These are phyloP conservation scores for Colletotrichum orchidophilum DNA, from an alignment of 2,329 filamentous ascomycete genomes.

Conservation along the genomic window DNA sequence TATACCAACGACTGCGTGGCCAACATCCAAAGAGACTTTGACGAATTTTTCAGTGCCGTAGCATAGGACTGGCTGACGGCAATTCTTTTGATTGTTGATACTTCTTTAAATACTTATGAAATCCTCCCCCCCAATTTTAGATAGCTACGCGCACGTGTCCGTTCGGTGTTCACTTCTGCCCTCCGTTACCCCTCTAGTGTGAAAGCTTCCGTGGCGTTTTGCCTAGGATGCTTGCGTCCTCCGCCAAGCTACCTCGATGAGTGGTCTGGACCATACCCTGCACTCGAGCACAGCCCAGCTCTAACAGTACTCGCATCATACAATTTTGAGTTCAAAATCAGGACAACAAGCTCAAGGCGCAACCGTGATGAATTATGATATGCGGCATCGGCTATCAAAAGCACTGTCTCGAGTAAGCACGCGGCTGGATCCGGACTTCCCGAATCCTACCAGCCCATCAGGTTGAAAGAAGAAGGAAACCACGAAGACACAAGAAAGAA, in stretches of 20 bases:
- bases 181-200: slow-evolving; percentile 1
- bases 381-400: not conserved
- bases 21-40: slow-evolving; percentile 62
- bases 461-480: not conserved
- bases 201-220: slow-evolving; percentile 1
- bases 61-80: slow-evolving; percentile 21
- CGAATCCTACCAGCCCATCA: not conserved
- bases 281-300: not conserved
- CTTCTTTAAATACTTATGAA: too few species aligned
- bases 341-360: not conserved
- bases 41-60: slow-evolving; percentile 52
- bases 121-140: not conserved
- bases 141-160: too few species aligned
- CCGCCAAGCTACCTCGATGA: slow-evolving; percentile 4
- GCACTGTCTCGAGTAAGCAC: not conserved
- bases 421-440: not conserved
- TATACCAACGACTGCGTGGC: slow-evolving; percentile 71
- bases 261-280: slow-evolving; percentile 1
- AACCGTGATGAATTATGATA: slow-evolving; percentile 28
- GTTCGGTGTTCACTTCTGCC: not conserved
- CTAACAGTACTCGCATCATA: not conserved
- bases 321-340: not conserved
- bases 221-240: slow-evolving; percentile 2
- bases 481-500: not conserved
- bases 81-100: slow-evolving; percentile 8